Evolutionary conservation across 2,329 filamentous ascomycete genomes (phyloP).

Genomic region (Hypoxylon sp.): DNA sequence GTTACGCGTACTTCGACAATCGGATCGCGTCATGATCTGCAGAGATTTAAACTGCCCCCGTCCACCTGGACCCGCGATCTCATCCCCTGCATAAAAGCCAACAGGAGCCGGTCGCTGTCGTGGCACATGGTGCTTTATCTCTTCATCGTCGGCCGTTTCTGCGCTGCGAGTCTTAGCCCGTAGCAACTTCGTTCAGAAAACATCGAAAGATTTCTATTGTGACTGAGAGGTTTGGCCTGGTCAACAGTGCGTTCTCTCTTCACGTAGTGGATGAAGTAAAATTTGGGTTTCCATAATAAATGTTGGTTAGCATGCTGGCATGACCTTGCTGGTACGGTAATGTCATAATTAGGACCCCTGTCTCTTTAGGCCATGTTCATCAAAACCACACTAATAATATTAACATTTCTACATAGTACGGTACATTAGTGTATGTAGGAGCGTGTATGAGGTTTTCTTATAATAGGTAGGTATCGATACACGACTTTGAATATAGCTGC

Average conservation of each 20-base stretch:
- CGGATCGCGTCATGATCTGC: conserved; percentile 37
- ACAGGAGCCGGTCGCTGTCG: conserved; percentile 1
- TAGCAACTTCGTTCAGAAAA: neutral
- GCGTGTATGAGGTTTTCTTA: no score
- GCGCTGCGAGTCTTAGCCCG: neutral
- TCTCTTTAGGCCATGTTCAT: no score
- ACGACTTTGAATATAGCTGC: no score
- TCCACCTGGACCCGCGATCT: conserved; percentile 2
- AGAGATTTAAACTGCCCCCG: conserved; percentile 27
- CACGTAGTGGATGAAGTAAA: no score
- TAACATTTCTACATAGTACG: no score
- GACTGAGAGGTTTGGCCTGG: neutral
- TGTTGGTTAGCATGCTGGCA: no score
- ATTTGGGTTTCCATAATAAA: no score
- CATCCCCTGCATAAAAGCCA: conserved; percentile 28
- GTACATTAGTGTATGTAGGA: no score
- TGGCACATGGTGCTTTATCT: neutral
- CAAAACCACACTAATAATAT: no score
- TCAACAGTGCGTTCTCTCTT: neutral
- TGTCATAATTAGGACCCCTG: no score
- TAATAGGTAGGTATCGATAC: no score
- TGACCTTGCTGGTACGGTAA: no score
- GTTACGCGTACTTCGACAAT: conserved; percentile 29
- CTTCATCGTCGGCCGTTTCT: neutral
- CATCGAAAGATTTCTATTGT: neutral